Evolutionary conservation across 2,329 filamentous ascomycete genomes (phyloP), one percentile per base, ranked within the genome.

Genomic region (Trichoderma hamatum): DNA sequence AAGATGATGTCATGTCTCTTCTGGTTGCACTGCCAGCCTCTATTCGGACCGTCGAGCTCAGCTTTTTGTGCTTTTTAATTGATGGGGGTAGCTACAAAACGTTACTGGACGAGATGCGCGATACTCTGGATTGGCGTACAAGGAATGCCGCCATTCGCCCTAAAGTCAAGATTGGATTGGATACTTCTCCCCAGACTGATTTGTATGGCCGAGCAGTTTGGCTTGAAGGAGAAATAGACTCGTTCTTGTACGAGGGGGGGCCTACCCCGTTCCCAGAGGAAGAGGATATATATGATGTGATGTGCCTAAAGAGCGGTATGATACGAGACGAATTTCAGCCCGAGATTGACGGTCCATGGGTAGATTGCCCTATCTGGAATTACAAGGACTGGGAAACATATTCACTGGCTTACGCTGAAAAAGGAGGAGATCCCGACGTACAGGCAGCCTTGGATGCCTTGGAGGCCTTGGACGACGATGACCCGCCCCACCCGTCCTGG

Each of bases 21-120:
- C 74, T 82, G 16, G 49, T 58, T 1, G 65, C 59, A 0, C 61
- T 82, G 0, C 78, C 77, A 3, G 9, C 26, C 0, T 76, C 75
- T 0, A 26, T 80, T 0, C 71, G 73, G 11, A 77, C 76, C 1
- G 69, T 81, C 0, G 75, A 82, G 32, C 71, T 82, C 6, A 80
- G 77, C 55, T 77, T 75, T 28, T 16, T 49, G 24, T 49, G 28
- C 14, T 61, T 61, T 14, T 28, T 49, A 13, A 39, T 32, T 9
- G 43, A 43, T 16, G 36, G 26, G 3, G 59, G 26, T 11, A 61
- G 34, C 5, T 61, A 61, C 24, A 32, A 39, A 34, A 39, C 19
- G 7, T 5, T 61, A 39, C 28, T 61, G 7, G 16, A 49, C 3
- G 59, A 49, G 36, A 61, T 61, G 59, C 43, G 26, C n/a, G n/a